phyloP scores from a whole-genome alignment of 2,329 filamentous ascomycete genomes.

The Coleophoma crateriformis region DNA sequence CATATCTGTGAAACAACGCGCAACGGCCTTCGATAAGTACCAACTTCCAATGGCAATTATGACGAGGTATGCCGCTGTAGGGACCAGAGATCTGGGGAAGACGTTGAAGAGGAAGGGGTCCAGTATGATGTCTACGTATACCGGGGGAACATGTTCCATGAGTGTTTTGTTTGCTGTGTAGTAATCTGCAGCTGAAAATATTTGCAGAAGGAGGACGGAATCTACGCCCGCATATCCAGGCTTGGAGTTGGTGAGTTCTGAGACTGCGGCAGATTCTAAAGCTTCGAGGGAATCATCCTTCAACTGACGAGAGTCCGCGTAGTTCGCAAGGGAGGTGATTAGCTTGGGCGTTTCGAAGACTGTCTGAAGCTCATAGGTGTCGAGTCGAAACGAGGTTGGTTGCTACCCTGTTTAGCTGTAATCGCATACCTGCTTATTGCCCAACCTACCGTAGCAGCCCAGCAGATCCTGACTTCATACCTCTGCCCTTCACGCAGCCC shows the following conservation, averaged over 20 bases:
- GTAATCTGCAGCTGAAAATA: slow-evolving; percentile 78
- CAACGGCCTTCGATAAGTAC: slow-evolving; percentile 21
- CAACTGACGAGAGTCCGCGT: slow-evolving; percentile 46
- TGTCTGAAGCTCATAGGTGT: slow-evolving; percentile 54
- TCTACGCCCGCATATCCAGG: slow-evolving; percentile 8
- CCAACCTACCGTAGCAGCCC: slow-evolving; percentile 77
- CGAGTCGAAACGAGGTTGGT: slow-evolving; percentile 74
- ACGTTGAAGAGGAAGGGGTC: slow-evolving; percentile 80
- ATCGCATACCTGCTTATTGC: slow-evolving; percentile 8
- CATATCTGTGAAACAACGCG: slow-evolving; percentile 13
- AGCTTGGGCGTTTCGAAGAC: slow-evolving; percentile 60
- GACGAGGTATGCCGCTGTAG: slow-evolving; percentile 64
- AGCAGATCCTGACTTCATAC: slow-evolving; percentile 91
- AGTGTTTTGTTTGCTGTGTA: slow-evolving; percentile 68
- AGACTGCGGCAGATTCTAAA: slow-evolving; percentile 6
- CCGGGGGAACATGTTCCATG: slow-evolving; percentile 69
- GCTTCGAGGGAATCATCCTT: slow-evolving; percentile 10
- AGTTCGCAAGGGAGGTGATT: slow-evolving; percentile 58
- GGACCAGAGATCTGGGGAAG: slow-evolving; percentile 70
- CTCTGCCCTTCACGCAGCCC: slow-evolving; percentile 63
- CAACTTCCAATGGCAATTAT: slow-evolving; percentile 44
- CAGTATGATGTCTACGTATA: slow-evolving; percentile 76
- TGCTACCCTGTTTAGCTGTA: slow-evolving; percentile 49
- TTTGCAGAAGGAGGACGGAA: slow-evolving; percentile 45
- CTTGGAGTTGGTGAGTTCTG: slow-evolving; percentile 1